Conservation (phyloP, 192 early-diverging fungal genomes). For the Irineochytrium annulatum region DNA sequence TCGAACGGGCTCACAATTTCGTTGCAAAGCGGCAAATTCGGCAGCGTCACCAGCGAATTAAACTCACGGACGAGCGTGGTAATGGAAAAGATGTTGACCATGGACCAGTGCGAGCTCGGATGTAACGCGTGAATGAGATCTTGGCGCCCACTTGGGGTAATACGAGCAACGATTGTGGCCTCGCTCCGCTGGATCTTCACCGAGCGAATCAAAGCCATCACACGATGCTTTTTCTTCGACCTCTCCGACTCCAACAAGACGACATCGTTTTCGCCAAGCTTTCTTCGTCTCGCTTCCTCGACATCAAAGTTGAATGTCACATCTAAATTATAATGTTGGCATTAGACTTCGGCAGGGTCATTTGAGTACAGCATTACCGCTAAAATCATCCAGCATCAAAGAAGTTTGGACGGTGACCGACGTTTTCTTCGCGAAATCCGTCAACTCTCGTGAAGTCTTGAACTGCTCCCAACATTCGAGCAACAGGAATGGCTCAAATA, state of each 20-base stretch:
- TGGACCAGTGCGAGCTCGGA: conserved; percentile 31
- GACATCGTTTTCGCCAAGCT: conserved; percentile 57
- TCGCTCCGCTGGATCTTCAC: conserved; percentile 39
- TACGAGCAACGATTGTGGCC: conserved; percentile 42
- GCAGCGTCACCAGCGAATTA: conserved; percentile 62
- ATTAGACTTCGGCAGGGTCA: neutral
- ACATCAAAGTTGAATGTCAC: conserved; percentile 48
- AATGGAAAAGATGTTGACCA: conserved; percentile 51
- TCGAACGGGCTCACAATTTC: conserved; percentile 63
- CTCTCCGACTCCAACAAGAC: conserved; percentile 44
- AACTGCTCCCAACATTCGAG: conserved; percentile 86
- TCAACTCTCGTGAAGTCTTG: conserved; percentile 64
- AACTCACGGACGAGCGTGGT: conserved; percentile 84
- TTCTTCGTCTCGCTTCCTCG: conserved; percentile 34
- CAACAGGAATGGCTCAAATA: conserved; percentile 78
- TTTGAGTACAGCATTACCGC: conserved; percentile 35
- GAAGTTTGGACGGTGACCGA: conserved; percentile 40
- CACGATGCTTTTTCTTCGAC: conserved; percentile 7
- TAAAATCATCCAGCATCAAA: conserved; percentile 69
- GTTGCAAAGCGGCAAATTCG: conserved; percentile 51
- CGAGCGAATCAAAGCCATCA: conserved; percentile 41
- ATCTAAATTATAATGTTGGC: conserved; percentile 34
- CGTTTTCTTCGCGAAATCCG: conserved; percentile 45
- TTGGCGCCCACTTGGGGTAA: conserved; percentile 39
- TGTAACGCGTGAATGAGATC: conserved; percentile 28